Evolutionary conservation across 2,329 filamentous ascomycete genomes (phyloP).

Genomic region (Trichoderma cornu-damae): DNA sequence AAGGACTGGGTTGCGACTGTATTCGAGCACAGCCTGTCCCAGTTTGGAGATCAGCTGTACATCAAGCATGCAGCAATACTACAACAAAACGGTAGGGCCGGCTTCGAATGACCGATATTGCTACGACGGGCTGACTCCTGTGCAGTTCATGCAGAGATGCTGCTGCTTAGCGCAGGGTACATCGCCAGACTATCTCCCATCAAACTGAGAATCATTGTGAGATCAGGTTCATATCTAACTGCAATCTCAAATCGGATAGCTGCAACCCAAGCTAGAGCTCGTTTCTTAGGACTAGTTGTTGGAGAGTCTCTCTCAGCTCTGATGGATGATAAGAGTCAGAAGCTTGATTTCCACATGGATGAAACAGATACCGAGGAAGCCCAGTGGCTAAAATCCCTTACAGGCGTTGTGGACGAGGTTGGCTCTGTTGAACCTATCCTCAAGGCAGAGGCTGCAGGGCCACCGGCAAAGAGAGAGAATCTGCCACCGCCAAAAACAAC

Average conservation of each 20-base stretch:
- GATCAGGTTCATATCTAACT: conserved; percentile 68
- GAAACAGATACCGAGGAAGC: conserved; percentile 71
- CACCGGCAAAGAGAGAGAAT: not conserved
- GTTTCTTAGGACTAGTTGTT: conserved; percentile 83
- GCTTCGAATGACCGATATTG: not conserved
- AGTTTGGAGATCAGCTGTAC: conserved; percentile 82
- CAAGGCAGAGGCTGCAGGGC: conserved; percentile 19
- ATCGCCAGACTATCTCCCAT: conserved; percentile 61
- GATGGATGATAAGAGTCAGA: conserved; percentile 61
- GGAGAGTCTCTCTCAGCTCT: conserved; percentile 66
- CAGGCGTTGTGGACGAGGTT: conserved; percentile 55
- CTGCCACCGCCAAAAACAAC: conserved; percentile 21
- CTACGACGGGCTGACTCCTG: conserved; percentile 23
- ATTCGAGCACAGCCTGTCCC: conserved; percentile 62
- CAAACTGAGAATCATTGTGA: conserved; percentile 62
- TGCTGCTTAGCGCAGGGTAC: conserved; percentile 74
- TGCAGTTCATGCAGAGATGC: conserved; percentile 69
- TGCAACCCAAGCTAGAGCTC: conserved; percentile 66
- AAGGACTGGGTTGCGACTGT: conserved; percentile 49
- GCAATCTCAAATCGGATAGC: conserved; percentile 80
- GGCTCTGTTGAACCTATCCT: conserved; percentile 53
- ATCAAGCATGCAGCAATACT: conserved; percentile 79
- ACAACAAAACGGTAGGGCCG: conserved; percentile 76
- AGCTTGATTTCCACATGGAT: conserved; percentile 77
- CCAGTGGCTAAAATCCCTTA: conserved; percentile 66